Percentiles rank a stretch among this genome's conserved stretches.
Conservation (phyloP, 2,329 filamentous ascomycete genomes). For the Ceratocystis cubensis region DNA sequence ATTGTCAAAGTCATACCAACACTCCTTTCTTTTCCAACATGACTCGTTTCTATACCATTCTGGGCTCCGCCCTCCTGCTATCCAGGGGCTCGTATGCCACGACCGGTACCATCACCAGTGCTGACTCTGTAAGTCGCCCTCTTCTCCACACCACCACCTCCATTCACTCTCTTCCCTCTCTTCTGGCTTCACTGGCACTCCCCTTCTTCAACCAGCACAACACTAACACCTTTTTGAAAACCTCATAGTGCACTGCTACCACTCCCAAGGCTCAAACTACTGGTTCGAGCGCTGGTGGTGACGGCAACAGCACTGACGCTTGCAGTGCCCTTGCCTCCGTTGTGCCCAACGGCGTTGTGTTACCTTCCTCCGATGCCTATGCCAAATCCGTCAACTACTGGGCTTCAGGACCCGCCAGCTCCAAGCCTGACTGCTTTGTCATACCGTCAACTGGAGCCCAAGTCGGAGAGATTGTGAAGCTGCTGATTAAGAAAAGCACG, state of each 20-base stretch:
- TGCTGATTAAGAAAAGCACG: slow-evolving; percentile 11
- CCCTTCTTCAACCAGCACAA: too few species aligned
- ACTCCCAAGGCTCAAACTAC: neutral
- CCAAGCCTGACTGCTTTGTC: slow-evolving; percentile 10
- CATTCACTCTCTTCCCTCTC: neutral
- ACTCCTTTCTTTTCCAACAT: neutral
- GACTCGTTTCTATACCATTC: neutral
- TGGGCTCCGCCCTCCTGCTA: neutral
- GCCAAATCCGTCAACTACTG: slow-evolving; percentile 6
- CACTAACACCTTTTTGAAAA: neutral
- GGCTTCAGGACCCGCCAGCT: neutral
- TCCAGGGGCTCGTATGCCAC: neutral
- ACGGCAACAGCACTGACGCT: neutral
- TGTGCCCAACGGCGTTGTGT: neutral
- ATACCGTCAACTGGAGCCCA: neutral
- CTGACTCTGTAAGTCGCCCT: neutral
- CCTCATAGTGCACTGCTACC: neutral
- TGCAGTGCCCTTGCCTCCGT: neutral
- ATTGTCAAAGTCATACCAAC: neutral
- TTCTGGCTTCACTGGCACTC: too few species aligned
- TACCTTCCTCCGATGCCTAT: slow-evolving; percentile 12
- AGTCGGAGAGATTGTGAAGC: slow-evolving; percentile 2
- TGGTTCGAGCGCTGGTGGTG: neutral
- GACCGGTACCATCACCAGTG: neutral
- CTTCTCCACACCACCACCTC: neutral